These are phyloP conservation scores for Populus euphratica DNA, from an alignment of 345 rosid genomes.

Conservation along the genomic window DNA sequence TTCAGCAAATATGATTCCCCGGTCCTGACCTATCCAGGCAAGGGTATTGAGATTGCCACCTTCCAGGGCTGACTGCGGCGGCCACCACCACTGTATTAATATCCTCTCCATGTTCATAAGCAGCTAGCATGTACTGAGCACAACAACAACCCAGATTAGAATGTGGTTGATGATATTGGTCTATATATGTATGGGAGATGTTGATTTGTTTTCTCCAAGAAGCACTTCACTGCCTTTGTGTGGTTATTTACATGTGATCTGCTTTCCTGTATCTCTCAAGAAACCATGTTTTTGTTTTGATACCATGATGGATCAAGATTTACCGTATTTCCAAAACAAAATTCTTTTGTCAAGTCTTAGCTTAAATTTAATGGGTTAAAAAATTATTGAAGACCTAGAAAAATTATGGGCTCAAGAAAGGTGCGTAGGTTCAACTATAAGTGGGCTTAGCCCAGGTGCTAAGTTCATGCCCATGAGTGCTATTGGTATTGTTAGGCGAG, in stretches of 20 bases:
- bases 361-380: too few relatives aligned
- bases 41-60: slow-evolving; percentile 40
- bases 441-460: too few relatives aligned
- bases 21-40: slow-evolving; percentile 19
- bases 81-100: not conserved
- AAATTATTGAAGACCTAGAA: too few relatives aligned
- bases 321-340: too few relatives aligned
- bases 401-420: too few relatives aligned
- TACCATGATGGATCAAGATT: too few relatives aligned
- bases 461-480: too few relatives aligned
- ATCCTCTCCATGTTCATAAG: not conserved
- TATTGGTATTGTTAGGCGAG: too few relatives aligned
- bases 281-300: not conserved
- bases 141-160: too few relatives aligned
- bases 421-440: accelerated
- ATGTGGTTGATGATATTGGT: too few relatives aligned
- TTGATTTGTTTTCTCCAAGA: not conserved
- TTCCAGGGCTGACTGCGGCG: slow-evolving; percentile 5
- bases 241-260: too few relatives aligned
- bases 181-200: not conserved
- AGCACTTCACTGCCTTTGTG: not conserved
- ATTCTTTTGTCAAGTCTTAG: too few relatives aligned
- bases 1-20: slow-evolving; percentile 76
- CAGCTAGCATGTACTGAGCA: not conserved
- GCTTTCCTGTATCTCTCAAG: not conserved